phyloP scores from a whole-genome alignment of 768 basidiomycete genomes.

The Tulasnella sp. region DNA sequence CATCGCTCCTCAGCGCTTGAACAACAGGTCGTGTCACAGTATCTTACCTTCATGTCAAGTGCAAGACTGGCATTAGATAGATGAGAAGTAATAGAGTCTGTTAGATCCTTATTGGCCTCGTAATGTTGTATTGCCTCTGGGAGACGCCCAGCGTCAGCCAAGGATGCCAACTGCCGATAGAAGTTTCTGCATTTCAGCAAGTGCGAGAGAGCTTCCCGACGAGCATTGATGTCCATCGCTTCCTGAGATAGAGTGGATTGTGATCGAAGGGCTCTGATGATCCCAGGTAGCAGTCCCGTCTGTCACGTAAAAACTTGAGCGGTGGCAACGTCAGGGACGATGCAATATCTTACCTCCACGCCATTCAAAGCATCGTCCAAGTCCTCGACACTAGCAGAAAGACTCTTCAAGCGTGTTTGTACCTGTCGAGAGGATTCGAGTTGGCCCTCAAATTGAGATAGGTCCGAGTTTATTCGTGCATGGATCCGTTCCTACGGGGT shows the following conservation, averaged over 20 bases:
- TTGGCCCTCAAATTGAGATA: slow-evolving; percentile 53
- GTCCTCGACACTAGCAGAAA: slow-evolving; percentile 42
- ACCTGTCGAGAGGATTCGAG: slow-evolving; percentile 50
- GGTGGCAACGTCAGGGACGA: neutral
- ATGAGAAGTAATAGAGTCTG: slow-evolving; percentile 40
- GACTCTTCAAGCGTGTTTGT: slow-evolving; percentile 42
- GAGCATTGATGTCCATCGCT: slow-evolving; percentile 41
- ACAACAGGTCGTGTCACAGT: neutral
- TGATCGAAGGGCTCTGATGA: slow-evolving; percentile 42
- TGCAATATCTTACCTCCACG: slow-evolving; percentile 37
- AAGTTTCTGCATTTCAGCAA: slow-evolving; percentile 41
- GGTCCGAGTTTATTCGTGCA: slow-evolving; percentile 55
- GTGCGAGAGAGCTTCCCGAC: slow-evolving; percentile 42
- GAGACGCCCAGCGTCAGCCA: slow-evolving; percentile 48
- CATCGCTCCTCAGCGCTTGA: neutral
- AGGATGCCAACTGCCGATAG: slow-evolving; percentile 32
- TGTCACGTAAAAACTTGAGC: slow-evolving; percentile 22
- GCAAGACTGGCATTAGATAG: slow-evolving; percentile 39
- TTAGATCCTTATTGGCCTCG: slow-evolving; percentile 31
- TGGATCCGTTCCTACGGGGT: slow-evolving; percentile 51
- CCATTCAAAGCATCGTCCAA: slow-evolving; percentile 43
- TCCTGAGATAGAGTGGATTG: slow-evolving; percentile 58
- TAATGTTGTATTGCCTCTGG: slow-evolving; percentile 47
- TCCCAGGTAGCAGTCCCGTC: slow-evolving; percentile 55
- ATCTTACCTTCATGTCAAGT: slow-evolving; percentile 11